A percentile compares a stretch with the other conserved stretches of the same genome.
phyloP scores from a whole-genome alignment of 2,329 filamentous ascomycete genomes.

The Teratosphaeria viscida region DNA sequence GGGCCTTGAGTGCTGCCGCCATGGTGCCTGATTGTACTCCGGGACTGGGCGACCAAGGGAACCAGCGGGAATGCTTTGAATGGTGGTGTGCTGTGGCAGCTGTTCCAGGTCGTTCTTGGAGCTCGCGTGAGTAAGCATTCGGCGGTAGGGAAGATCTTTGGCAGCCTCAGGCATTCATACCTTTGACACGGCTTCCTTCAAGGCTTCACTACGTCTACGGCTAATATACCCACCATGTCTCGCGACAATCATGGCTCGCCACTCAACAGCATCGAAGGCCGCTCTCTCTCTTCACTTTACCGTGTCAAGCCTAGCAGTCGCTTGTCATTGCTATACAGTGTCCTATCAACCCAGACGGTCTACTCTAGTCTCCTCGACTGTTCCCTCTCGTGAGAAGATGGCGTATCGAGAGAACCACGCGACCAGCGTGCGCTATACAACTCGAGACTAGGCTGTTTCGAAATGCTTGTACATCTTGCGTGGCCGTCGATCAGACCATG shows the following conservation, averaged over 20 bases:
- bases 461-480: not conserved
- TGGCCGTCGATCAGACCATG: not conserved
- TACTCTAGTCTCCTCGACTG: not conserved
- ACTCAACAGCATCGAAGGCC: not conserved
- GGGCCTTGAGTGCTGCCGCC: constrained; percentile 43
- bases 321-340: not conserved
- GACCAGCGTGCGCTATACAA: not conserved
- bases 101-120: not conserved
- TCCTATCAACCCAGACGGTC: not conserved
- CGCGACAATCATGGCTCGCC: not conserved
- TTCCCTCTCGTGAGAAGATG: not conserved
- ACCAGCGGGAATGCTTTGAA: not conserved
- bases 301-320: not conserved
- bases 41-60: not conserved
- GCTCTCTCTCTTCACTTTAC: not conserved
- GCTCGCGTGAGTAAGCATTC: not conserved
- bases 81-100: not conserved
- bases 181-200: not conserved
- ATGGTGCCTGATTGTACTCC: constrained; percentile 25
- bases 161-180: not conserved
- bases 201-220: not conserved
- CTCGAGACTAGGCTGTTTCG: not conserved
- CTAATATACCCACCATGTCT: not conserved
- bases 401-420: not conserved
- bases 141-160: not conserved